Conservation (phyloP, 1,139 yeast genomes). For the Yamadazyma atmosphaerica region DNA sequence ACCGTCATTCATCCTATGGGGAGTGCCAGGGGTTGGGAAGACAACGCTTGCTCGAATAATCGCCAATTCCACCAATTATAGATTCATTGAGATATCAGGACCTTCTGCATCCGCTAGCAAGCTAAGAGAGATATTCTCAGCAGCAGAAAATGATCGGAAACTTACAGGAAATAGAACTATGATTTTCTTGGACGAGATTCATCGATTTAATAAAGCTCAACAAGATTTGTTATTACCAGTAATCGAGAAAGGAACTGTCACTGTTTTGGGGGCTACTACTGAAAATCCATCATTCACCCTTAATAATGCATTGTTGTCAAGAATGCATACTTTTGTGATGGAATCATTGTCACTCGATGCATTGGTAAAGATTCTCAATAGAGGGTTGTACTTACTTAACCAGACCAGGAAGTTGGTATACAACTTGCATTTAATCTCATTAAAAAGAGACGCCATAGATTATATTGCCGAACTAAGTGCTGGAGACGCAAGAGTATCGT, state of each 20-base stretch:
- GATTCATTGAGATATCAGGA: constrained; percentile 83
- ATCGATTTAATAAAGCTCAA: constrained; percentile 83
- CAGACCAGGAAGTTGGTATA: constrained; percentile 47
- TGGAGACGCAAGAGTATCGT: constrained; percentile 87
- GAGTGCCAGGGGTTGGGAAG: constrained; percentile 95
- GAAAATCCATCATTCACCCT: constrained; percentile 94
- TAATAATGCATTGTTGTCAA: constrained; percentile 81
- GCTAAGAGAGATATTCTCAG: constrained; percentile 69
- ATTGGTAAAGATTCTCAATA: constrained; percentile 54
- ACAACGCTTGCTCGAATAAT: constrained; percentile 72
- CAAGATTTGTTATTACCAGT: constrained; percentile 83
- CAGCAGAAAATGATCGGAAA: constrained; percentile 66
- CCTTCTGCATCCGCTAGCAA: constrained; percentile 74
- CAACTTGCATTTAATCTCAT: constrained; percentile 46
- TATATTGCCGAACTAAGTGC: constrained; percentile 77
- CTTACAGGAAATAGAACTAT: constrained; percentile 72
- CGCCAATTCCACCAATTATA: constrained; percentile 51
- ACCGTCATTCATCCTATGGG: constrained; percentile 94
- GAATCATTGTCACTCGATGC: constrained; percentile 61
- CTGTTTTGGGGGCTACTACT: constrained; percentile 91
- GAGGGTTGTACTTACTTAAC: constrained; percentile 66
- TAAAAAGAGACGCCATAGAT: constrained; percentile 58
- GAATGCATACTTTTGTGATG: constrained; percentile 85
- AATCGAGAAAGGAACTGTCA: constrained; percentile 65
- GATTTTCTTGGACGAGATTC: constrained; percentile 89